These are phyloP conservation scores for Erigeron canadensis DNA, from an alignment of 129 eudicot species.

Conservation along the genomic window DNA sequence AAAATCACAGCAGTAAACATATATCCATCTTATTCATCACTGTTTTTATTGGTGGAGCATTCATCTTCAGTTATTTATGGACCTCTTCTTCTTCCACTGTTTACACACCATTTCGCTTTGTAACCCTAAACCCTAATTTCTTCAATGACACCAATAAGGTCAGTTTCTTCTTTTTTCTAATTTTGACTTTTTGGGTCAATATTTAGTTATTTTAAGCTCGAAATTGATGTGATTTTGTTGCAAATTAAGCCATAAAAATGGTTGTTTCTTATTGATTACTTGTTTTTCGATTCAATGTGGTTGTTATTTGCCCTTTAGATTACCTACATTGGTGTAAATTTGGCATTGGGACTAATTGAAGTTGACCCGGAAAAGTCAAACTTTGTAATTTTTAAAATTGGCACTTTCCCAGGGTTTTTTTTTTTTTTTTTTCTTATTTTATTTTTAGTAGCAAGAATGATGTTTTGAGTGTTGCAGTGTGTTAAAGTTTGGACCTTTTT, in stretches of 20 bases:
- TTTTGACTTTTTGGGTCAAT: conserved; percentile 20
- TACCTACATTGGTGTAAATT: neutral
- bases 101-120: conserved; percentile 22
- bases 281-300: neutral
- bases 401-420: neutral
- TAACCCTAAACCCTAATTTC: conserved; percentile 30
- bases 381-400: neutral
- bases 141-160: conserved; percentile 28
- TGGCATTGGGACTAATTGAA: neutral
- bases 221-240: neutral
- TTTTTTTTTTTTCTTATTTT: neutral
- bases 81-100: conserved; percentile 36
- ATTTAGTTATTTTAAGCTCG: neutral
- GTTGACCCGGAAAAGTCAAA: conserved; percentile 12
- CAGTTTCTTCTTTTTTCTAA: neutral
- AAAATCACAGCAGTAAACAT: conserved; percentile 37
- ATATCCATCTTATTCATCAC: conserved; percentile 24
- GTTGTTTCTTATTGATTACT: neutral
- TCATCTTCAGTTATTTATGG: conserved; percentile 38
- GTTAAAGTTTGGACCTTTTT: neutral
- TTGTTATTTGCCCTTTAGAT: neutral
- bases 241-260: neutral
- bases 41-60: conserved; percentile 41
- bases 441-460: conserved; percentile 3
- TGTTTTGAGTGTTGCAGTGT: neutral